These are phyloP conservation scores for Cymodocea nodosa DNA, from an alignment of 116 monocot genomes.

Conservation along the genomic window DNA sequence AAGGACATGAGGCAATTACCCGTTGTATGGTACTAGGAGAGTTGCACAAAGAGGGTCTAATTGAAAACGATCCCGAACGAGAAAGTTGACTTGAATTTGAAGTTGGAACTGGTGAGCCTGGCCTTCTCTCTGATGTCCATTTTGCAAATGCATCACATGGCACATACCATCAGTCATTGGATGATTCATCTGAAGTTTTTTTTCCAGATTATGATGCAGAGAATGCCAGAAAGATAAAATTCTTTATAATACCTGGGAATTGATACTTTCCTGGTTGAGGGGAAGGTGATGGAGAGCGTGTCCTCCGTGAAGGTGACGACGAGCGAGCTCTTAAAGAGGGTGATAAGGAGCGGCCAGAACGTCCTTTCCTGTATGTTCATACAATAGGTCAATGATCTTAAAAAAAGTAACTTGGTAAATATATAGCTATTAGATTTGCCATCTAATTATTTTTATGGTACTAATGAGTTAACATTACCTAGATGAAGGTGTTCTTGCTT, in stretches of 20 bases:
- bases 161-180: background rate
- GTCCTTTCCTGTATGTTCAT: conserved; percentile 37
- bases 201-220: too few relatives aligned
- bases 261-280: conserved; percentile 1
- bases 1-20: background rate
- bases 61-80: conserved; percentile 57
- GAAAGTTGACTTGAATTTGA: conserved; percentile 14
- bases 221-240: background rate
- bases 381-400: background rate
- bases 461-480: conserved; percentile 5
- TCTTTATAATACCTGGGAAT: conserved; percentile 7
- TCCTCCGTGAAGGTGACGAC: conserved; percentile 11
- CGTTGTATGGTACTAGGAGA: conserved; percentile 19
- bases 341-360: conserved; percentile 18
- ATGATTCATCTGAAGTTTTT: background rate
- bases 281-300: conserved; percentile 16
- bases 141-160: background rate
- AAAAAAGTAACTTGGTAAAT: background rate
- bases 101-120: conserved; percentile 15
- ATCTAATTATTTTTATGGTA: background rate
- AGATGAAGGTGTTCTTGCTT: conserved; percentile 11
- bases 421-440: too few relatives aligned
- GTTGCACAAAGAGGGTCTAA: conserved; percentile 24
- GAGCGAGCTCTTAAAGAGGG: conserved; percentile 38
- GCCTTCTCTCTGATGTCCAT: conserved; percentile 13